Evolutionary conservation across 139 green algal genomes (phyloP), one percentile per base, ranked within the genome.

Genomic region (Nannochloris sp.): DNA sequence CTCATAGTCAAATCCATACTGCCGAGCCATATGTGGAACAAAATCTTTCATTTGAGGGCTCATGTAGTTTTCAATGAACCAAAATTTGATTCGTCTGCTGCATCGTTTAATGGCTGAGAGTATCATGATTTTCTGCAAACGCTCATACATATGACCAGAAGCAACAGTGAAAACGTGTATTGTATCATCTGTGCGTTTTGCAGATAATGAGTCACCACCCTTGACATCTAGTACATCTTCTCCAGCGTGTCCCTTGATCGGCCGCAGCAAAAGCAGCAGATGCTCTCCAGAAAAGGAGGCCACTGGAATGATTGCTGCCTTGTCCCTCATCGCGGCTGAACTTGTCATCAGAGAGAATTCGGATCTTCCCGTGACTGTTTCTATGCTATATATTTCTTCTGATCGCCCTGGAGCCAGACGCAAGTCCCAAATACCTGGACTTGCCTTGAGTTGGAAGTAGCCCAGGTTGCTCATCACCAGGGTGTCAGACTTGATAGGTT

Each of bases 61-160:
- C 82, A 97, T 93, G 83, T 98, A 99, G 77, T 99, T 99, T 62
- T 96, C 95, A 72, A 99, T 97, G 71, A 99, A 95, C 93, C 93
- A 99, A 67, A 99, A 97, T 79, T 98, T 99, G 59, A 97, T 74
- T 55, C 63, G 64, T 6, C 72, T 57, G 65, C 86, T 88, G 26
- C 91, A 97, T 79, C 91, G 82, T 16, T 87, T 84, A 40, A 95
- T 61, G 46, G 95, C 91, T 0, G 70, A 88, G 5, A 97, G 78
- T 16, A 98, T 85, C 93, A 99, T 99, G 75, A 99, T 98, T 76
- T 94, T 96, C 72, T 97, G 87, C 61, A 99, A 85, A 5, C 93
- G 81, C 83, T 99, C 93, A 56, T 98, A 98, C 88, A 99, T 92
- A 77, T 97, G 92, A 2, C 93, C 93, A 1, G 80, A 92, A 1